These are phyloP conservation scores for Apium graveolens DNA, from an alignment of 129 eudicot genomes.

Conservation along the genomic window DNA sequence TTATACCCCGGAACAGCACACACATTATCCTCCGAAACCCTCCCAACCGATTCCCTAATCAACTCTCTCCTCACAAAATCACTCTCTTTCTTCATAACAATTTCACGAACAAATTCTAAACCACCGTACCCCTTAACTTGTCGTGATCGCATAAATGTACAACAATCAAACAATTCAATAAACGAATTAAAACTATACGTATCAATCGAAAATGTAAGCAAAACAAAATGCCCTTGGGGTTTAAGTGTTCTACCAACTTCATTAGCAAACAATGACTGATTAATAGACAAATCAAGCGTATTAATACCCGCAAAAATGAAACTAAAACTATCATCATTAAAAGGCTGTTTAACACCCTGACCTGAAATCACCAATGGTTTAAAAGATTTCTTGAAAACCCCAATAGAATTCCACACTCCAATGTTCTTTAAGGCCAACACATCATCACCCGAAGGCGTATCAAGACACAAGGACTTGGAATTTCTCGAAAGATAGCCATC, in stretches of 20 bases:
- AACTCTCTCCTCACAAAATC: conserved; percentile 3
- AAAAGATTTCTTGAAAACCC: conserved; percentile 43
- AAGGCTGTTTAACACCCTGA: conserved; percentile 41
- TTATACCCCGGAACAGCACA: conserved; percentile 64
- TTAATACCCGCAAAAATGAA: conserved; percentile 65
- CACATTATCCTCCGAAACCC: conserved; percentile 12
- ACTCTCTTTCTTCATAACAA: conserved; percentile 48
- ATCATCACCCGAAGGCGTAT: conserved; percentile 59
- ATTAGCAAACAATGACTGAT: conserved; percentile 37
- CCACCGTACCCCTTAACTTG: conserved; percentile 37
- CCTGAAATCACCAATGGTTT: conserved; percentile 67
- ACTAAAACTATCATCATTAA: conserved; percentile 38
- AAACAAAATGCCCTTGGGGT: conserved; percentile 24
- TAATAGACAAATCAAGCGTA: conserved; percentile 40
- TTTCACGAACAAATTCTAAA: conserved; percentile 40
- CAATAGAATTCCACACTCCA: conserved; percentile 62
- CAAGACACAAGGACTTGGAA: conserved; percentile 62
- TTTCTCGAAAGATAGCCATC: conserved; percentile 52
- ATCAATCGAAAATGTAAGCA: conserved; percentile 42
- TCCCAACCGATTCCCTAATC: conserved; percentile 13
- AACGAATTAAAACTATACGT: conserved; percentile 76
- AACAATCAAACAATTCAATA: conserved; percentile 54
- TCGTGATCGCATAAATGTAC: conserved; percentile 49
- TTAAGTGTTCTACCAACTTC: conserved; percentile 66
- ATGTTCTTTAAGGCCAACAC: conserved; percentile 70